These are phyloP conservation scores for Amaranthus cruentus DNA, from an alignment of 148 eudicot species.

Conservation along the genomic window DNA sequence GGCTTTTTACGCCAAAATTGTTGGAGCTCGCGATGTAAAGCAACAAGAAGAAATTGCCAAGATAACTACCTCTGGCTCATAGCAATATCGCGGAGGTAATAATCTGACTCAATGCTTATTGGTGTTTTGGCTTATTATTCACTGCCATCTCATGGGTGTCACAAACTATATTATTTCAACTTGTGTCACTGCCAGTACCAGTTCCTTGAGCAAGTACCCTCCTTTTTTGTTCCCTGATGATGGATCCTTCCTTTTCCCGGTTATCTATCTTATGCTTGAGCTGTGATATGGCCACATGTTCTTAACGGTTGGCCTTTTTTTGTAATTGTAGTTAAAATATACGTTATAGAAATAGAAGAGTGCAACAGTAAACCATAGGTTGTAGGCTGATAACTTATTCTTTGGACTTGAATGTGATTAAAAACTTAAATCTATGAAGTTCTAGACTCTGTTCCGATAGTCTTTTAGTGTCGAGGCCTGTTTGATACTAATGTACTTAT, in stretches of 20 bases:
- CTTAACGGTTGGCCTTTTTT: constrained; percentile 14
- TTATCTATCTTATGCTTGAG: not conserved
- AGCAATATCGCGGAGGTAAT: constrained; percentile 8
- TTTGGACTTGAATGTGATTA: constrained; percentile 12
- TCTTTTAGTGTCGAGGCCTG: not conserved
- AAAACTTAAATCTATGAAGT: constrained; percentile 11
- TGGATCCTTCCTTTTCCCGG: too few species aligned
- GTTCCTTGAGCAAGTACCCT: not conserved
- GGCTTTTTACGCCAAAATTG: constrained; percentile 54
- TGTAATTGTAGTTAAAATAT: constrained; percentile 16
- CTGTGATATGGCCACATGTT: not conserved
- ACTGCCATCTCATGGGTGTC: not conserved
- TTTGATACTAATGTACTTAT: not conserved
- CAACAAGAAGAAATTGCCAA: constrained; percentile 7
- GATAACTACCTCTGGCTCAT: not conserved
- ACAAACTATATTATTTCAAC: not conserved
- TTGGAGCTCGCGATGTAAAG: not conserved
- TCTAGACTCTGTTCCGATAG: not conserved
- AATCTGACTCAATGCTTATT: not conserved
- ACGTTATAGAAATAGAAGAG: constrained; percentile 2
- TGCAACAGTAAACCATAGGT: constrained; percentile 23
- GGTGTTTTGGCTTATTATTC: constrained; percentile 6
- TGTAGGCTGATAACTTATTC: constrained; percentile 21
- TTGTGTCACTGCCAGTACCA: not conserved
- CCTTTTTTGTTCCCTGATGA: too few species aligned